Percentiles rank a stretch among this genome's conserved stretches.
Conservation (phyloP, 768 basidiomycete genomes). For the Agaricus bisporus region DNA sequence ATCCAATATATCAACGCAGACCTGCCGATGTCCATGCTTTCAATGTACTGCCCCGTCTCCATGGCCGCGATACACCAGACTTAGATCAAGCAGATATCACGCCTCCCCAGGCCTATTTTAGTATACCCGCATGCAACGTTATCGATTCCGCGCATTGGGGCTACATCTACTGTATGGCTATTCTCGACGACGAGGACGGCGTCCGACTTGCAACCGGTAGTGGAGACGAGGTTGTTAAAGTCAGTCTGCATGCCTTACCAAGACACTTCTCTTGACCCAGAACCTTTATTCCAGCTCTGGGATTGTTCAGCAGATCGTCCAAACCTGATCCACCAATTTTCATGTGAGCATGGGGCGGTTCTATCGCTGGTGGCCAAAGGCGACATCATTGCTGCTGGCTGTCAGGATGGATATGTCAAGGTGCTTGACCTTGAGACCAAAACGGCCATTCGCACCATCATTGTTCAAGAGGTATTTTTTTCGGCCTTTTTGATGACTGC, state of each 20-base stretch:
- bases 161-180: conserved; percentile 81
- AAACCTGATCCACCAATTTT: conserved; percentile 55
- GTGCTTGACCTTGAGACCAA: conserved; percentile 89
- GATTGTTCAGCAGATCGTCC: conserved; percentile 40
- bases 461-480: conserved; percentile 65
- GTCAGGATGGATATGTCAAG: conserved; percentile 90
- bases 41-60: conserved; percentile 32
- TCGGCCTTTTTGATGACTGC: not conserved
- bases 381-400: conserved; percentile 86
- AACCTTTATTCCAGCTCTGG: conserved; percentile 54
- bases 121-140: conserved; percentile 64
- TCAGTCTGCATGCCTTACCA: conserved; percentile 19
- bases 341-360: conserved; percentile 73
- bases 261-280: not conserved
- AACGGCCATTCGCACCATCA: conserved; percentile 79
- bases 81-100: conserved; percentile 22
- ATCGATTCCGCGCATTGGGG: conserved; percentile 91
- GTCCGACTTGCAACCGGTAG: conserved; percentile 74
- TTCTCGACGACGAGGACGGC: conserved; percentile 23
- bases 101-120: conserved; percentile 34
- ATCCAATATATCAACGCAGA: conserved; percentile 64
- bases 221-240: conserved; percentile 89
- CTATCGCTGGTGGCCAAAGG: conserved; percentile 70
- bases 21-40: conserved; percentile 66
- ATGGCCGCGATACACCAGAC: conserved; percentile 26